phyloP scores from a whole-genome alignment of 1,284 basidiomycete genomes.

The Leccinum pachyderme region DNA sequence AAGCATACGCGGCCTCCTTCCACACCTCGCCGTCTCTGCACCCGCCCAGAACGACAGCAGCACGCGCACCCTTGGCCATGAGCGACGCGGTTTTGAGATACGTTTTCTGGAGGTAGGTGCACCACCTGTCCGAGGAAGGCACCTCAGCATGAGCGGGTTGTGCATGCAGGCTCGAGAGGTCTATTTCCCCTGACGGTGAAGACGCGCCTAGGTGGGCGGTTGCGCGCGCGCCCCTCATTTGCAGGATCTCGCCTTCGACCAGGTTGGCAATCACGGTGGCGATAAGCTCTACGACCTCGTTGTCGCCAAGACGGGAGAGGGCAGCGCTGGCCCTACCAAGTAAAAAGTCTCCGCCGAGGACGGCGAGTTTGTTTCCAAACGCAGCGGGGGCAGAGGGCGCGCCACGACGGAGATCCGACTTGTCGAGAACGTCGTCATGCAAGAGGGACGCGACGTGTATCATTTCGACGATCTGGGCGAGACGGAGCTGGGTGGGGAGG shows the following conservation, averaged over 20 bases:
- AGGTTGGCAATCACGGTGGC: conserved; percentile 92
- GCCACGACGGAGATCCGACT: conserved; percentile 78
- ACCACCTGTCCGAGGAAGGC: conserved; percentile 61
- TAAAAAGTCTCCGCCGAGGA: conserved; percentile 95
- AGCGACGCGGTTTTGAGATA: conserved; percentile 96
- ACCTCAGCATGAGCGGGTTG: conserved; percentile 13
- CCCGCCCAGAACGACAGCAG: conserved; percentile 88
- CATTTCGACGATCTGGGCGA: conserved; percentile 98
- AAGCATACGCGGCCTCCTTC: conserved; percentile 94
- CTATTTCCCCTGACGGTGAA: conserved; percentile 14
- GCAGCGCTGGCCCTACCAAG: conserved; percentile 90
- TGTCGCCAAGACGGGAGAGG: conserved; percentile 81
- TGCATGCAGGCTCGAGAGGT: conserved; percentile 20
- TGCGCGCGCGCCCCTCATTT: conserved; percentile 55
- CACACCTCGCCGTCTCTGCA: conserved; percentile 78
- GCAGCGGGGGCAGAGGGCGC: conserved; percentile 81
- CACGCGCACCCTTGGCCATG: conserved; percentile 92
- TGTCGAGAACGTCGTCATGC: conserved; percentile 95
- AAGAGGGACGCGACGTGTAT: conserved; percentile 95
- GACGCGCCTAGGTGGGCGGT: not conserved
- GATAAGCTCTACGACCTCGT: conserved; percentile 92
- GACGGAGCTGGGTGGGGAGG: conserved; percentile 86
- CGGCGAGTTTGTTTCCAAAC: conserved; percentile 94
- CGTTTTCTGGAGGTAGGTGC: conserved; percentile 88
- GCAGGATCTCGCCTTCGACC: conserved; percentile 95